Evolutionary conservation across 2,329 filamentous ascomycete genomes (phyloP).

Genomic region (Orbilia oligospora): DNA sequence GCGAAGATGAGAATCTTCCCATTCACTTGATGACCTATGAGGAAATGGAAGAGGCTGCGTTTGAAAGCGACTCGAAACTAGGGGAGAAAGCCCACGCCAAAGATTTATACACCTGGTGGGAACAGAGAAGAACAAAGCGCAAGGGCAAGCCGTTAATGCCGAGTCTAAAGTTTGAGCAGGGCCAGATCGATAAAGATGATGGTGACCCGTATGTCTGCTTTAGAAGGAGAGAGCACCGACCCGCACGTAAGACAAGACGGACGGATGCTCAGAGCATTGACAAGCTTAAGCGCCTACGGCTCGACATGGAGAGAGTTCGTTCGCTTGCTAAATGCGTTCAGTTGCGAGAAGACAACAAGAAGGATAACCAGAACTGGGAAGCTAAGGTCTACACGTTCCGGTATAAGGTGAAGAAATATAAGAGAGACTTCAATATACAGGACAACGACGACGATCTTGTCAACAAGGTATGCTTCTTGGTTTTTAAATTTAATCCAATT

Average conservation of each 20-base stretch:
- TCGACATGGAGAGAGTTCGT: slow-evolving; percentile 90
- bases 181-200: slow-evolving; percentile 88
- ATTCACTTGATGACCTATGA: slow-evolving; percentile 82
- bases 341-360: slow-evolving; percentile 83
- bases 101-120: slow-evolving; percentile 76
- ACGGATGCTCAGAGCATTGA: slow-evolving; percentile 94
- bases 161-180: slow-evolving; percentile 90
- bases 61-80: slow-evolving; percentile 56
- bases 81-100: slow-evolving; percentile 48
- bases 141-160: slow-evolving; percentile 82
- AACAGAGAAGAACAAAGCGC: slow-evolving; percentile 75
- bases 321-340: slow-evolving; percentile 83
- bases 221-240: slow-evolving; percentile 90
- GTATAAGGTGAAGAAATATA: slow-evolving; percentile 85
- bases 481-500: slow-evolving; percentile 21
- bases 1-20: slow-evolving; percentile 77
- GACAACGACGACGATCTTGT: slow-evolving; percentile 93
- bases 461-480: slow-evolving; percentile 79
- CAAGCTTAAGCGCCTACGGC: slow-evolving; percentile 90
- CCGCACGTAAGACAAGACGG: slow-evolving; percentile 93
- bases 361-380: slow-evolving; percentile 81
- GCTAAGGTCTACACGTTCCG: slow-evolving; percentile 86
- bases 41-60: slow-evolving; percentile 75
- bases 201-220: slow-evolving; percentile 98
- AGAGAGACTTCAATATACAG: slow-evolving; percentile 89